Conservation (phyloP, 2,329 filamentous ascomycete genomes). For the Aspergillus chevalieri region DNA sequence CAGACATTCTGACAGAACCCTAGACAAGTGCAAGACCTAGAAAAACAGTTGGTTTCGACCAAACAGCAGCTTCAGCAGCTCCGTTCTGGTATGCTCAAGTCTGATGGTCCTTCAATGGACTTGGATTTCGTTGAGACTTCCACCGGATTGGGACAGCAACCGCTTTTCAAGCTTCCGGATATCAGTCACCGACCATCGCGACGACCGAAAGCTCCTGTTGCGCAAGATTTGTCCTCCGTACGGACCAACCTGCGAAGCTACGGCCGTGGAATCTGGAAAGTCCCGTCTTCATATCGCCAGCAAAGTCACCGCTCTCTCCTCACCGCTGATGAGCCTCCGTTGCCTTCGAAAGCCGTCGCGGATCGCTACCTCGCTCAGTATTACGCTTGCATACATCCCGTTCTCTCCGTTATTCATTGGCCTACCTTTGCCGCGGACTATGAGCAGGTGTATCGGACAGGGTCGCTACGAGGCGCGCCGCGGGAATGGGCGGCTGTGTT, state of each 20-base stretch:
- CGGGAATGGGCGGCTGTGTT: slow-evolving; percentile 72
- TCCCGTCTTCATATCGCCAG: slow-evolving; percentile 62
- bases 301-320: slow-evolving; percentile 45
- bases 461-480: slow-evolving; percentile 55
- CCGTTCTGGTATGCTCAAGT: slow-evolving; percentile 55
- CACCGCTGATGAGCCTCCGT: slow-evolving; percentile 52
- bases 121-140: slow-evolving; percentile 31
- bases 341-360: slow-evolving; percentile 64
- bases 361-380: slow-evolving; percentile 72
- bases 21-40: slow-evolving; percentile 87
- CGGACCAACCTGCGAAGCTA: slow-evolving; percentile 66
- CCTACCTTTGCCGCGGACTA: slow-evolving; percentile 71
- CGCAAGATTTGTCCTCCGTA: slow-evolving; percentile 65
- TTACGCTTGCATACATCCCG: slow-evolving; percentile 67
- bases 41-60: slow-evolving; percentile 78
- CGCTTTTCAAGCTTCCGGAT: slow-evolving; percentile 55
- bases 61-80: slow-evolving; percentile 74
- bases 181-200: slow-evolving; percentile 61
- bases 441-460: slow-evolving; percentile 66
- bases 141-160: slow-evolving; percentile 24
- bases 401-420: slow-evolving; percentile 84
- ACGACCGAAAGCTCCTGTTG: slow-evolving; percentile 54
- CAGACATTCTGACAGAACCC: slow-evolving; percentile 12
- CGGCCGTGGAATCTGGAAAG: slow-evolving; percentile 73
- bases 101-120: slow-evolving; percentile 39